phyloP scores from a whole-genome alignment of 192 early-diverging fungal species.

The Linnemannia zychae region DNA sequence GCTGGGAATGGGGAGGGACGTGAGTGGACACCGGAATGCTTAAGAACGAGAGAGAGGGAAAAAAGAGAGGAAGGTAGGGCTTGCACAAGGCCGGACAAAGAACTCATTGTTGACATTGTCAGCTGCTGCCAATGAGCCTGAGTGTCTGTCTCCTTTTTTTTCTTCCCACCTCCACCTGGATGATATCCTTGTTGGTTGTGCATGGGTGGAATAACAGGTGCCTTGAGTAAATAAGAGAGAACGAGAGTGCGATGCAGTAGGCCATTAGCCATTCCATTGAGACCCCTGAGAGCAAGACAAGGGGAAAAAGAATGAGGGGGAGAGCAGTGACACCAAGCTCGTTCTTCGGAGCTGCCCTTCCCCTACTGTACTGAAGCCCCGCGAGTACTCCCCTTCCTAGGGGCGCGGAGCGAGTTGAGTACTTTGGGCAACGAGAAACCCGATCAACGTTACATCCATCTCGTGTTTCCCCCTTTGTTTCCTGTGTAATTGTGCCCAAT shows the following conservation, averaged over 20 bases:
- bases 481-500: not conserved
- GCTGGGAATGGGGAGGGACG: not conserved
- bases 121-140: not conserved
- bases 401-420: no score
- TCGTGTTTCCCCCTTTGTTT: not conserved
- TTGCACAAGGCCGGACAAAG: not conserved
- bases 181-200: not conserved
- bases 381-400: no score
- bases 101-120: not conserved
- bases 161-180: not conserved
- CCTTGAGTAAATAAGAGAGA: not conserved
- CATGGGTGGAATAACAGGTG: not conserved
- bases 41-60: not conserved
- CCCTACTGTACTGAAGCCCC: no score
- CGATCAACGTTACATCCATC: not conserved
- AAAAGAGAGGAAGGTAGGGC: not conserved
- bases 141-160: not conserved
- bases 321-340: not conserved
- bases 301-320: not conserved
- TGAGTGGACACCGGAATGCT: not conserved
- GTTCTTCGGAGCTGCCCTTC: not conserved
- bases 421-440: not conserved
- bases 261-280: not conserved
- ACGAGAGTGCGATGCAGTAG: not conserved
- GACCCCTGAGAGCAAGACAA: not conserved